Percentiles rank a stretch among this genome's conserved stretches.
These are phyloP conservation scores for Pisolithus marmoratus DNA, from an alignment of 768 basidiomycete species.

Conservation along the genomic window DNA sequence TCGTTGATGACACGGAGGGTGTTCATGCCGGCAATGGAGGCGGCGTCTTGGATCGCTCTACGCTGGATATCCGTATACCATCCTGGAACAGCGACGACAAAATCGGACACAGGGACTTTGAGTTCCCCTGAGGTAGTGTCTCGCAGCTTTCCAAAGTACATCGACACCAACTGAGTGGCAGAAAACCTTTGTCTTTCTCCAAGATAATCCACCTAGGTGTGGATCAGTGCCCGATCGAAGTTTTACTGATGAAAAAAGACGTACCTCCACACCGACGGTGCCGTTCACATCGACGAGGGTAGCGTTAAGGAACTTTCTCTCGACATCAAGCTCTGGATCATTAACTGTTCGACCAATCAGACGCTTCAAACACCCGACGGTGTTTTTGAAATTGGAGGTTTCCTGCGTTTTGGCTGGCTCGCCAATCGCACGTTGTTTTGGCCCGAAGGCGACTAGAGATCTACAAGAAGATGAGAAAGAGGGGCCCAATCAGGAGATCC, in stretches of 20 bases:
- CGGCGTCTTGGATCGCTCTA: conserved; percentile 85
- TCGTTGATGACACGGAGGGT: conserved; percentile 95
- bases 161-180: conserved; percentile 85
- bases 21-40: conserved; percentile 84
- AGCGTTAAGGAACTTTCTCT: conserved; percentile 90
- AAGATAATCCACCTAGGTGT: conserved; percentile 73
- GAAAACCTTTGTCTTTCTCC: conserved; percentile 78
- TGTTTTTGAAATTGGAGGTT: conserved; percentile 97
- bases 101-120: conserved; percentile 80
- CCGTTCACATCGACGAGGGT: conserved; percentile 81
- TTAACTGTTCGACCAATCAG: conserved; percentile 75
- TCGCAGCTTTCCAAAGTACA: conserved; percentile 86
- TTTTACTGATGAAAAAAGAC: conserved; percentile 1
- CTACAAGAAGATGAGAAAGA: conserved; percentile 35
- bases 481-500: neutral
- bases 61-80: conserved; percentile 96
- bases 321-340: conserved; percentile 79
- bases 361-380: conserved; percentile 87
- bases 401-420: conserved; percentile 97
- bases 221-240: conserved; percentile 11
- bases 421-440: conserved; percentile 86
- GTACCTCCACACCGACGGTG: conserved; percentile 79
- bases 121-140: conserved; percentile 85
- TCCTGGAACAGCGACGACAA: conserved; percentile 93
- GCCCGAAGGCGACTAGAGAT: conserved; percentile 91